Evolutionary conservation across 169 alveolate genomes (phyloP).

Genomic region (Plasmodium gallinaceum): DNA sequence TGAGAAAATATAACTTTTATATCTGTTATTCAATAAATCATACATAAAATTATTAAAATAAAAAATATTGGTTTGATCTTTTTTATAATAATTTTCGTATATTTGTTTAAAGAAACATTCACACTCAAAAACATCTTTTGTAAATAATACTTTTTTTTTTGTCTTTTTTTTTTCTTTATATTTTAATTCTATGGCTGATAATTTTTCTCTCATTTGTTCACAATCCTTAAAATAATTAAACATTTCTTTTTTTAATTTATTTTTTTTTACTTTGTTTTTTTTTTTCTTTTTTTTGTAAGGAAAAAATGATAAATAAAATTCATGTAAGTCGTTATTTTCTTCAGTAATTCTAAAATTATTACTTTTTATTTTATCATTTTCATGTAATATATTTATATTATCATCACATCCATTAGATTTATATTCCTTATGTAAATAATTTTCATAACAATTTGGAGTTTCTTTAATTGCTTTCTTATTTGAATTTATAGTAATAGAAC

Average conservation of each 20-base stretch:
- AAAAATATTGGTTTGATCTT: neutral
- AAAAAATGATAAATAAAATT: conserved; percentile 32
- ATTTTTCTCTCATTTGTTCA: neutral
- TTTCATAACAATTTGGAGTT: neutral
- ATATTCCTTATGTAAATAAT: no score
- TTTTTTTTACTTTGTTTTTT: neutral
- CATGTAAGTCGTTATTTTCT: neutral
- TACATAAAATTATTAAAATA: conserved; percentile 2
- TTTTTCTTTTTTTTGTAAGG: conserved; percentile 13
- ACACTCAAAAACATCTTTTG: conserved; percentile 21
- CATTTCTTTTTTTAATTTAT: neutral
- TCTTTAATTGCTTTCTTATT: neutral
- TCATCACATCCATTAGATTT: neutral
- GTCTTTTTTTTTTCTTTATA: neutral
- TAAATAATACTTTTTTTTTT: conserved; percentile 3
- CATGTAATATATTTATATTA: neutral
- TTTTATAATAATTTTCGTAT: conserved; percentile 2
- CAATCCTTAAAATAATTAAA: neutral
- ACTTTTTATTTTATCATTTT: neutral
- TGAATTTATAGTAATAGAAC: conserved; percentile 36
- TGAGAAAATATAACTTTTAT: conserved; percentile 11
- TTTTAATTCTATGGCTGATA: neutral
- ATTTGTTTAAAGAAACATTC: conserved; percentile 60
- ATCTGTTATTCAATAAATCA: conserved; percentile 4
- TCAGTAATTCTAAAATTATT: neutral